phyloP scores from a whole-genome alignment of 108 stramenopile species.

The Cylindrotheca fusiformis region DNA sequence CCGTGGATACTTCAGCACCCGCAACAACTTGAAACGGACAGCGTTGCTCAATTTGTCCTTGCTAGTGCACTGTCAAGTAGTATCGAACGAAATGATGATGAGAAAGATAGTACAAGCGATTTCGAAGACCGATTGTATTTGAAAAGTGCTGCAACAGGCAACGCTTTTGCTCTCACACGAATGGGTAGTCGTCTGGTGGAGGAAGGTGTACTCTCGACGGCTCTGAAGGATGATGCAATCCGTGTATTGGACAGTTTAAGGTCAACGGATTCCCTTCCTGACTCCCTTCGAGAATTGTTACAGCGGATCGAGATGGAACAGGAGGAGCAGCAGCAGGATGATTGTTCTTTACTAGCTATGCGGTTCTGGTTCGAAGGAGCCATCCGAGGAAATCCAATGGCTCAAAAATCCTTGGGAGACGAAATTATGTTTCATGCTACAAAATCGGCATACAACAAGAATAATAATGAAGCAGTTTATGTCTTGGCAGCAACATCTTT shows the following conservation, averaged over 20 bases:
- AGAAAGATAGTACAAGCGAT: background rate
- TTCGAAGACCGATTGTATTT: slow-evolving; percentile 39
- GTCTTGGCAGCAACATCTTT: slow-evolving; percentile 47
- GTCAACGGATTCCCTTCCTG: slow-evolving; percentile 10
- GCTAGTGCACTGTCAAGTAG: slow-evolving; percentile 48
- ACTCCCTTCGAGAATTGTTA: background rate
- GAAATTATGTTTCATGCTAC: slow-evolving; percentile 46
- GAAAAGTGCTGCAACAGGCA: slow-evolving; percentile 50
- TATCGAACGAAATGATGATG: background rate
- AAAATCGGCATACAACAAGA: background rate
- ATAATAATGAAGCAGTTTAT: slow-evolving; percentile 24
- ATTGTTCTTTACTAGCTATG: slow-evolving; percentile 25
- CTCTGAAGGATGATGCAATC: slow-evolving; percentile 13
- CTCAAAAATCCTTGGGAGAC: slow-evolving; percentile 57
- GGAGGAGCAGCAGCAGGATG: background rate
- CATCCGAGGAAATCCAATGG: slow-evolving; percentile 48
- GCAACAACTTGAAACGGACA: slow-evolving; percentile 23
- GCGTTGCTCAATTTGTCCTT: slow-evolving; percentile 65
- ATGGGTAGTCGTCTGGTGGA: slow-evolving; percentile 58
- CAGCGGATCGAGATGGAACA: background rate
- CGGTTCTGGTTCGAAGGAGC: slow-evolving; percentile 55
- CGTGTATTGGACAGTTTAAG: slow-evolving; percentile 11
- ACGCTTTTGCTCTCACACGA: slow-evolving; percentile 57
- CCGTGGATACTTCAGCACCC: slow-evolving; percentile 46
- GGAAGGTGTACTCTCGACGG: slow-evolving; percentile 14